These are phyloP conservation scores for Orbilia ellipsospora DNA, from an alignment of 2,329 filamentous ascomycete genomes.

Conservation along the genomic window DNA sequence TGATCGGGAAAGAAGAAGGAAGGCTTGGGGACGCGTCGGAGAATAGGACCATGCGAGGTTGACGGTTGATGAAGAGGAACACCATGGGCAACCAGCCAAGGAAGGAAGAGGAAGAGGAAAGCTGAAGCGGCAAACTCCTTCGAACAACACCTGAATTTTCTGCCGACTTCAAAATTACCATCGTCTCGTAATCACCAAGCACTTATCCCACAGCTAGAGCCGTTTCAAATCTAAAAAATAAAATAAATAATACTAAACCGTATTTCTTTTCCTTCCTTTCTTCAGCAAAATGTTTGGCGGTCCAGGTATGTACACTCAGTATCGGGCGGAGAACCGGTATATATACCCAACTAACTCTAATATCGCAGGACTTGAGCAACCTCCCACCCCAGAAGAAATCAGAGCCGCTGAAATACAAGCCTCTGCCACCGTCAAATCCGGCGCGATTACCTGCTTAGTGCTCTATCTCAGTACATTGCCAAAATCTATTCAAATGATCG, in stretches of 20 bases:
- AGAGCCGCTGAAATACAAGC: constrained; percentile 74
- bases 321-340: not conserved
- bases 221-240: not conserved
- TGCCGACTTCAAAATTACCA: constrained; percentile 2
- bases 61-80: not conserved
- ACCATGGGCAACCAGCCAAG: not conserved
- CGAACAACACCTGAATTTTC: constrained; percentile 36
- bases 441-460: constrained; percentile 73
- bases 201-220: not conserved
- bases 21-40: constrained; percentile 28
- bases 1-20: not conserved
- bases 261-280: too few relatives aligned
- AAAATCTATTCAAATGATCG: not conserved
- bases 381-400: constrained; percentile 76
- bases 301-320: constrained; percentile 24
- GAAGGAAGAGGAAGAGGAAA: constrained; percentile 17
- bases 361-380: constrained; percentile 69
- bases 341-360: not conserved
- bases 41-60: not conserved
- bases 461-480: constrained; percentile 79
- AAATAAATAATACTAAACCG: too few relatives aligned
- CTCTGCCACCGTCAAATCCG: constrained; percentile 74
- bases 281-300: constrained; percentile 57
- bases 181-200: not conserved
- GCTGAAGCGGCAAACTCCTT: constrained; percentile 36